These are phyloP conservation scores for Persicaria tinctoria DNA, from an alignment of 148 eudicot species.

Conservation along the genomic window DNA sequence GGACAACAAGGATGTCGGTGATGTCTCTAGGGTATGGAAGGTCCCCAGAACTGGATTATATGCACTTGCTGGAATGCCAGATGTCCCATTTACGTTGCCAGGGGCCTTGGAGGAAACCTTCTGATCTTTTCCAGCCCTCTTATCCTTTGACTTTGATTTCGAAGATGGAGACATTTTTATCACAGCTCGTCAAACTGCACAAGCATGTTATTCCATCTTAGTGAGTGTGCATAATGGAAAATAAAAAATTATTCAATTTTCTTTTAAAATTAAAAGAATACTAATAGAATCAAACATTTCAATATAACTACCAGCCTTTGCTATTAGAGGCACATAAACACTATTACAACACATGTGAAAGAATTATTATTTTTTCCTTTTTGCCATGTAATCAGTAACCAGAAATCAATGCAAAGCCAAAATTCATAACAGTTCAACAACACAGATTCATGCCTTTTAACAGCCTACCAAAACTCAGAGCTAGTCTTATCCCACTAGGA, in stretches of 20 bases:
- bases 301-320: background rate
- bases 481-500: background rate
- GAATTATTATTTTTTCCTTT: background rate
- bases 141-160: constrained; percentile 79
- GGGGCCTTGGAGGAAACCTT: constrained; percentile 62
- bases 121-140: constrained; percentile 66
- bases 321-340: background rate
- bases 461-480: background rate
- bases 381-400: background rate
- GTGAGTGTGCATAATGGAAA: background rate
- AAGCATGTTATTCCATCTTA: background rate
- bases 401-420: background rate
- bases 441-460: background rate
- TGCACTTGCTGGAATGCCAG: constrained; percentile 60
- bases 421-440: background rate
- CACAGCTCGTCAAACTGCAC: background rate
- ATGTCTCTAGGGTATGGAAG: constrained; percentile 64
- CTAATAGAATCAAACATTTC: background rate
- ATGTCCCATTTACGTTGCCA: constrained; percentile 33
- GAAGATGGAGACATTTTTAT: constrained; percentile 67
- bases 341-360: background rate
- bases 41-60: constrained; percentile 86
- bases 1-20: constrained; percentile 40
- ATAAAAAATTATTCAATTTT: background rate
- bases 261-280: no score